Evolutionary conservation across 2,329 filamentous ascomycete genomes (phyloP).

Genomic region (Penicillium brasilianum): DNA sequence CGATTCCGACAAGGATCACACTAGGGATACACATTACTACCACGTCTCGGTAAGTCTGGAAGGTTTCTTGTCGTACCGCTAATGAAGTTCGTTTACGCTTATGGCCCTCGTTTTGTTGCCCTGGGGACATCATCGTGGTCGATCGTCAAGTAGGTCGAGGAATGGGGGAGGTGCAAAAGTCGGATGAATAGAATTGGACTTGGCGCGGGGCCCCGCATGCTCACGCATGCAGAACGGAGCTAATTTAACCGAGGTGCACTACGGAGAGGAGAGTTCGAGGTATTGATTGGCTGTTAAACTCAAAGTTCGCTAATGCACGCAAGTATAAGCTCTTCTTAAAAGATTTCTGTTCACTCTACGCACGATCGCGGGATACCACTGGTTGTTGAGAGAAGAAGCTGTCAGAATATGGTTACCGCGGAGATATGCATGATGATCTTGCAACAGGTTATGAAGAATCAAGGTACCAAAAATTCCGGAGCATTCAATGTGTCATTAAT

Average conservation of each 20-base stretch:
- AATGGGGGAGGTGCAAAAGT: not conserved
- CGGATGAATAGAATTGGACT: not conserved
- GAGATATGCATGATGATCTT: not conserved
- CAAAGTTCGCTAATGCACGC: not conserved
- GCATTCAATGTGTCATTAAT: not conserved
- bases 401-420: not conserved
- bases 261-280: too few relatives aligned
- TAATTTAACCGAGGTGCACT: conserved; percentile 2
- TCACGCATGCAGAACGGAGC: not conserved
- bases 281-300: too few relatives aligned
- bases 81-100: conserved; percentile 38
- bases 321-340: too few relatives aligned
- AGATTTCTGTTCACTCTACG: too few relatives aligned
- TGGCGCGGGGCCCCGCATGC: conserved; percentile 15
- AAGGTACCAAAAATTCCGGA: too few relatives aligned
- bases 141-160: not conserved
- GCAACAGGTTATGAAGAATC: not conserved
- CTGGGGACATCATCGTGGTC: conserved; percentile 15
- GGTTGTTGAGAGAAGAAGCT: too few relatives aligned
- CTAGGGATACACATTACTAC: conserved; percentile 33
- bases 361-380: too few relatives aligned
- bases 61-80: conserved; percentile 26
- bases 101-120: conserved; percentile 17
- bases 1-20: conserved; percentile 55
- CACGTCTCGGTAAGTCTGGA: conserved; percentile 10